Conservation (phyloP, 2,329 filamentous ascomycete species). For the Colletotrichum salicis region DNA sequence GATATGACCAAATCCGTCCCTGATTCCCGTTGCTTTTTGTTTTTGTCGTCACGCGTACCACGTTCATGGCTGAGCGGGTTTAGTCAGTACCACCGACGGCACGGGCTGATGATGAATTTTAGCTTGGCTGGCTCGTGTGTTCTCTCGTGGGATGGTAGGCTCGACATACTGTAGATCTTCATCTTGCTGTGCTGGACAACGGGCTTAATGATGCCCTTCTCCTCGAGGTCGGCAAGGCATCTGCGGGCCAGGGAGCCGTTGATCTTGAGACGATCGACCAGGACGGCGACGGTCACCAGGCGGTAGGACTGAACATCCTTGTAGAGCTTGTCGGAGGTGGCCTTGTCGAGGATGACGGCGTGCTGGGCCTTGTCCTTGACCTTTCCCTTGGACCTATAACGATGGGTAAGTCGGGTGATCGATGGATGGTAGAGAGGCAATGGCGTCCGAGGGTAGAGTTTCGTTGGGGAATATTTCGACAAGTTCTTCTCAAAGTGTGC, state of each 20-base stretch:
- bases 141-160: background rate
- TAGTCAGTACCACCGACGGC: constrained; percentile 65
- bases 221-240: constrained; percentile 92
- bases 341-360: constrained; percentile 98
- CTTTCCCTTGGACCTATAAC: constrained; percentile 60
- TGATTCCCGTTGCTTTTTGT: constrained; percentile 29
- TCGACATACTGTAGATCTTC: constrained; percentile 89
- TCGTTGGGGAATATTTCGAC: constrained; percentile 6
- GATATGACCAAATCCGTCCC: constrained; percentile 35
- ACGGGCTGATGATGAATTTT: constrained; percentile 60
- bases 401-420: constrained; percentile 27
- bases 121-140: constrained; percentile 37
- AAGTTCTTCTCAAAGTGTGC: background rate
- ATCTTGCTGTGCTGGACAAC: constrained; percentile 96
- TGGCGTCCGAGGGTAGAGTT: constrained; percentile 5
- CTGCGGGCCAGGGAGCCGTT: constrained; percentile 95
- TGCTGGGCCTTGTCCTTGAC: constrained; percentile 99
- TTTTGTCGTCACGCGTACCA: constrained; percentile 34
- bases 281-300: constrained; percentile 96
- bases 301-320: constrained; percentile 99
- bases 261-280: constrained; percentile 99
- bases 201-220: constrained; percentile 98
- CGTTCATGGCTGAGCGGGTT: constrained; percentile 37
- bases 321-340: constrained; percentile 96
- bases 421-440: background rate